These are phyloP conservation scores for Rhizophora mangle DNA, from an alignment of 345 rosid species.

Conservation along the genomic window DNA sequence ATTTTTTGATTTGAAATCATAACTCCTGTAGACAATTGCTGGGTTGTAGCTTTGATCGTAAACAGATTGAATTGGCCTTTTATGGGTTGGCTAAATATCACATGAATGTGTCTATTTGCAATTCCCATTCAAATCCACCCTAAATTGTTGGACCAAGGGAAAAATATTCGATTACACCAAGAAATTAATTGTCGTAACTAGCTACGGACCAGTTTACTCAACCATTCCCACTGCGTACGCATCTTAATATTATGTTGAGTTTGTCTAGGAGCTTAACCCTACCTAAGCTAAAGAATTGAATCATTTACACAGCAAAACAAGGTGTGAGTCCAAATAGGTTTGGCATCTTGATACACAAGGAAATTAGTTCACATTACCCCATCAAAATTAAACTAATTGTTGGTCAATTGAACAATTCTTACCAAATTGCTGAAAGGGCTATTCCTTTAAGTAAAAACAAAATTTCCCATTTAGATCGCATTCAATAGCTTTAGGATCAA, in stretches of 20 bases:
- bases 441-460: too few species aligned
- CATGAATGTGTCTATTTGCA: neutral
- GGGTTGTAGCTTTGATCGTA: conserved; percentile 6
- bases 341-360: conserved; percentile 20
- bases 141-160: neutral
- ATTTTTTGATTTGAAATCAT: conserved; percentile 12
- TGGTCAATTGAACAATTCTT: conserved; percentile 14
- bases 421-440: conserved; percentile 15
- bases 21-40: neutral
- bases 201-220: conserved; percentile 10
- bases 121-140: neutral
- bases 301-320: conserved; percentile 10
- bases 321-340: conserved; percentile 29
- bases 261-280: neutral
- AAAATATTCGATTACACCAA: too few species aligned
- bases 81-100: conserved; percentile 16
- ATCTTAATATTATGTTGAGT: conserved; percentile 1
- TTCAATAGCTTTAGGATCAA: too few species aligned
- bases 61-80: conserved; percentile 25
- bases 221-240: neutral
- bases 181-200: conserved; percentile 6
- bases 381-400: neutral
- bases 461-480: too few species aligned
- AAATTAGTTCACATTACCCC: conserved; percentile 19
- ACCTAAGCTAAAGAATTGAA: conserved; percentile 3